Percentiles rank a stretch among this genome's conserved stretches.
Conservation (phyloP, 2,329 filamentous ascomycete genomes). For the Apiospora phragmitis region DNA sequence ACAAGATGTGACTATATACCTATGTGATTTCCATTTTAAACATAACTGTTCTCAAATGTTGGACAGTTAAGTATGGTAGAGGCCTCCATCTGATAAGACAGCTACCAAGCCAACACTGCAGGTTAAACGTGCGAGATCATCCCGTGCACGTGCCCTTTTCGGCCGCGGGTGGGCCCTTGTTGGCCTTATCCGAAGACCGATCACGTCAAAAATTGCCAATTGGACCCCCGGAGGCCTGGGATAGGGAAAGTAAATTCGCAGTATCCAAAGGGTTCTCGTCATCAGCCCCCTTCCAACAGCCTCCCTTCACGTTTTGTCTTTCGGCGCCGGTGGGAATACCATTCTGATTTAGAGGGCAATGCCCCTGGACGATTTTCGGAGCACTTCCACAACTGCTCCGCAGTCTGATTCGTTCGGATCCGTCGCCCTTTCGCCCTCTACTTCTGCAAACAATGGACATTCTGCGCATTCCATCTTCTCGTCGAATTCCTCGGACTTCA, state of each 20-base stretch:
- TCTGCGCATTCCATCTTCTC: slow-evolving; percentile 28
- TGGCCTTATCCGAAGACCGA: slow-evolving; percentile 1
- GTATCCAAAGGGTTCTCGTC: not conserved
- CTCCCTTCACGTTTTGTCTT: not conserved
- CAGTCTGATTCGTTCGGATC: slow-evolving; percentile 1
- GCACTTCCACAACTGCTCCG: not conserved
- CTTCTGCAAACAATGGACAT: slow-evolving; percentile 35
- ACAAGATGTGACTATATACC: too few species aligned
- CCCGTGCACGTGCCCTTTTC: not conserved
- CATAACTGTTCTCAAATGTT: too few species aligned
- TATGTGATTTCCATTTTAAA: too few species aligned
- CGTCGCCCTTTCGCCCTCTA: not conserved
- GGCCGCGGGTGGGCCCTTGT: not conserved
- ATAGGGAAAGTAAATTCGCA: not conserved
- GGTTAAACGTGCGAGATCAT: not conserved
- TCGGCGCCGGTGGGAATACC: not conserved
- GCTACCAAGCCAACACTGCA: not conserved
- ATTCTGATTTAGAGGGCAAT: slow-evolving; percentile 40
- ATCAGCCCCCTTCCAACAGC: not conserved
- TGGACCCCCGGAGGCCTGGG: not conserved
- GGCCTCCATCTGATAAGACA: not conserved
- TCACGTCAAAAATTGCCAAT: slow-evolving; percentile 11
- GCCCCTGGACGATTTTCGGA: slow-evolving; percentile 52
- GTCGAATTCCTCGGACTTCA: slow-evolving; percentile 28
- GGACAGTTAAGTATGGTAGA: too few species aligned